phyloP scores from a whole-genome alignment of 805 yeast genomes.

The Dipodascopsis uninucleata region DNA sequence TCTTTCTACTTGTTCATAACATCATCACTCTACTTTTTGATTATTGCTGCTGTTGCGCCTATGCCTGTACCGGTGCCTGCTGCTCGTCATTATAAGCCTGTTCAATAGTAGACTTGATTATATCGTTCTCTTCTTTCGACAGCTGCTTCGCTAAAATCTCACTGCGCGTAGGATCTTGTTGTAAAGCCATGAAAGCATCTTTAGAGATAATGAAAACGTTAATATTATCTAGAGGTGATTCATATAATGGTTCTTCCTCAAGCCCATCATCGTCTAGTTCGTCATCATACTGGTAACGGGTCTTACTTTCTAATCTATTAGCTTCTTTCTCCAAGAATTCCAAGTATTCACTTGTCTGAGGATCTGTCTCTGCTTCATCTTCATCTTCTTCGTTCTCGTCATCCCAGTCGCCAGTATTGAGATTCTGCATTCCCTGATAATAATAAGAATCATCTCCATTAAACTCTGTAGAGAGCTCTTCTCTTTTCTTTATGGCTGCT shows the following conservation, averaged over 20 bases:
- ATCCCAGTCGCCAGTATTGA: slow-evolving; percentile 31
- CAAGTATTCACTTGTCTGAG: slow-evolving; percentile 21
- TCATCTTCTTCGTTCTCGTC: slow-evolving; percentile 34
- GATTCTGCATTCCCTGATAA: slow-evolving; percentile 30
- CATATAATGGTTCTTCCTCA: slow-evolving; percentile 76
- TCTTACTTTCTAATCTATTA: slow-evolving; percentile 7
- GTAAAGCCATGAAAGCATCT: slow-evolving; percentile 41
- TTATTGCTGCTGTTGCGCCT: background rate
- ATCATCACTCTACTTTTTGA: no score
- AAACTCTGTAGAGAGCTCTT: slow-evolving; percentile 58
- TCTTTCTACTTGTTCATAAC: no score
- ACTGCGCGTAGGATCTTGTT: slow-evolving; percentile 14
- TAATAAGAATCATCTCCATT: slow-evolving; percentile 34
- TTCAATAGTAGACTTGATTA: slow-evolving; percentile 15
- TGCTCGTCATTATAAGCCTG: slow-evolving; percentile 22
- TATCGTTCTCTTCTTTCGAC: slow-evolving; percentile 8
- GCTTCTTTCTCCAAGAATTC: slow-evolving; percentile 23
- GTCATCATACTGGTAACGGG: slow-evolving; percentile 6
- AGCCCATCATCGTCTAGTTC: slow-evolving; percentile 40
- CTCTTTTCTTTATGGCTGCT: slow-evolving; percentile 61
- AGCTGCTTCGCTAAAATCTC: slow-evolving; percentile 15
- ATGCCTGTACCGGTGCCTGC: background rate
- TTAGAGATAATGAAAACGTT: slow-evolving; percentile 69
- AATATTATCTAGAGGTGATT: slow-evolving; percentile 71
- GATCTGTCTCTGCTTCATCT: slow-evolving; percentile 24